These are phyloP conservation scores for Nicotiana tomentosiformis DNA, from an alignment of 257 asterid genomes.

Conservation along the genomic window DNA sequence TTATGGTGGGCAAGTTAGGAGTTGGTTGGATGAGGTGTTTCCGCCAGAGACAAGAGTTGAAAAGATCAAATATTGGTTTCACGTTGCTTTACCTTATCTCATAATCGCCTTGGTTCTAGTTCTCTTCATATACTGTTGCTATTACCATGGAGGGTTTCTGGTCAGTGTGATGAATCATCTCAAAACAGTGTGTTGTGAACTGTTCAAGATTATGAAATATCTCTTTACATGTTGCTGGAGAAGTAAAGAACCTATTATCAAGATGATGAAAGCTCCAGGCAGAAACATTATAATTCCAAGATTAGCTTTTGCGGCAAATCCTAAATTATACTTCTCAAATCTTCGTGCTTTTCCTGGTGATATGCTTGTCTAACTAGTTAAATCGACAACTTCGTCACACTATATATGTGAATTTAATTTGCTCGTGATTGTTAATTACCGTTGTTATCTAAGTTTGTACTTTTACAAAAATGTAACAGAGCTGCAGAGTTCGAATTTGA, in stretches of 20 bases:
- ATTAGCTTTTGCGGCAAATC: constrained; percentile 18
- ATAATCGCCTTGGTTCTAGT: not conserved
- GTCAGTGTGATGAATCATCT: accelerated
- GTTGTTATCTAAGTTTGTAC: no score
- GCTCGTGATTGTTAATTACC: no score
- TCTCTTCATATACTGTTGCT: constrained; percentile 8
- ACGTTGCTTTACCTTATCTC: constrained; percentile 6
- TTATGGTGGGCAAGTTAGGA: not conserved
- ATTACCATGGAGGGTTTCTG: not conserved
- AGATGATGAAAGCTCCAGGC: constrained; percentile 47
- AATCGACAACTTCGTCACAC: no score
- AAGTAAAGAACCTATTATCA: not conserved
- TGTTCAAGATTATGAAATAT: accelerated
- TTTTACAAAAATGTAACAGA: no score
- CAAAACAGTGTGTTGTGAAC: no score
- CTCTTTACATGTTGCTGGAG: not conserved
- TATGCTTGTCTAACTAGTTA: not conserved
- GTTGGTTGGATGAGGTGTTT: constrained; percentile 28
- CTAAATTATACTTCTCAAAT: constrained; percentile 21
- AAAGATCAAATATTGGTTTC: constrained; percentile 22
- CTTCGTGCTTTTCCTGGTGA: constrained; percentile 11
- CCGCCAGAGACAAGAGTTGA: constrained; percentile 38
- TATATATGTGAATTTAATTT: no score
- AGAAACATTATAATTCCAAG: constrained; percentile 25
- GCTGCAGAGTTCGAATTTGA: no score